Base-by-base conservation (phyloP, 164 flowering plant genomes). In the Magnolia kwangsiensis region DNA sequence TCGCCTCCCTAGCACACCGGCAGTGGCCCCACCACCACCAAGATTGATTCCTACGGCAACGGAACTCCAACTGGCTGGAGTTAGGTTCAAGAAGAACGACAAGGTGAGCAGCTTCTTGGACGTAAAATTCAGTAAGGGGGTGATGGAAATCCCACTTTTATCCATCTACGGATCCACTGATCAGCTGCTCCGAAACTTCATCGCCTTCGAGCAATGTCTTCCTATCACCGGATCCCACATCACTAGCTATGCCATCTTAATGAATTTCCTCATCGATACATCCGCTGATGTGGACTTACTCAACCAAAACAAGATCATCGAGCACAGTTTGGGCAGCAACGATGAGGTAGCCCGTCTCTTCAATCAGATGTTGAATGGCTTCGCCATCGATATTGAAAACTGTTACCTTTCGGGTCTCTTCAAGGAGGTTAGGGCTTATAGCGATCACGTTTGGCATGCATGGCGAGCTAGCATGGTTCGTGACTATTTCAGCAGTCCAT, bases 381-480 rank as follows among this genome's bases (percentile, higher is more conserved):
- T 85, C 4, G 76, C 88, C 0, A 78, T 80, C 1, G 88, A 88
- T 45, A 83, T 87, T 0, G 19, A 23, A 20, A 74, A 81, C 0
- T 74, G 85, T 63, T 73, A 77, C 11, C 73, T 85, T 0, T 71
- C 80, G 0, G 16, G 14, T 16, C 86, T 89, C 63, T 83, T 81
- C 20, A 73, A 76, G 69, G 63, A 76, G 29, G 5, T 29, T 3
- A 37, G 64, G 29, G 24, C 55, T 0, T 13, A 29, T 58, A 31
- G 74, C 7, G 20, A 9, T 65, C 74, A 24, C 64, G 69, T 21
- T 13, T 84, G 85, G 79, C 76, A 85, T 49, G 73, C 72, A 16
- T 88, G 88, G 87, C 83, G 88, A 8, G 89, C 88, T 7, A 84
- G 82, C 76, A 83, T 88, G 51, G 81, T 80, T 6, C 88, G 83